Evolutionary conservation across 768 basidiomycete species (phyloP).

Genomic region (Cantharellus anzutake): DNA sequence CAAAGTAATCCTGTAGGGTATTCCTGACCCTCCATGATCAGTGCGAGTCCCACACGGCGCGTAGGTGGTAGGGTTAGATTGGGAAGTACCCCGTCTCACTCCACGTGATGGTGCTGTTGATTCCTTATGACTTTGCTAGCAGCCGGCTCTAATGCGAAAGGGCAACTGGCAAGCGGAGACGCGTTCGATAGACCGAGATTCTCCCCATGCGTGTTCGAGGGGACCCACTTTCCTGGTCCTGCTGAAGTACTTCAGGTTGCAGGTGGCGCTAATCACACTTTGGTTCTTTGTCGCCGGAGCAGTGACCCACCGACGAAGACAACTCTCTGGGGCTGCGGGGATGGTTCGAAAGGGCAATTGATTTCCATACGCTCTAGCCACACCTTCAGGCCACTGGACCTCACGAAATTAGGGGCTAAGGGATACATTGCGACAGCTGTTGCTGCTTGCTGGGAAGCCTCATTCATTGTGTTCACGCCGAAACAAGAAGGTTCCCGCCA

Average conservation of each 20-base stretch:
- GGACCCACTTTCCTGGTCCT: not conserved
- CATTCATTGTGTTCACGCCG: conserved; percentile 42
- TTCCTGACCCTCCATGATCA: no score
- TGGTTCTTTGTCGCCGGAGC: conserved; percentile 31
- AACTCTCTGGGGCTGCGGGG: conserved; percentile 29
- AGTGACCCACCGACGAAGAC: conserved; percentile 13
- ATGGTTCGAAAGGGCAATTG: conserved; percentile 50
- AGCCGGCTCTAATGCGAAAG: conserved; percentile 34
- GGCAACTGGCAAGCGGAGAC: conserved; percentile 29
- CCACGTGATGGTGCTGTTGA: no score
- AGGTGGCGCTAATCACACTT: conserved; percentile 63
- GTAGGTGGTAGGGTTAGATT: no score
- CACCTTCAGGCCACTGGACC: conserved; percentile 1
- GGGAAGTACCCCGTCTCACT: no score
- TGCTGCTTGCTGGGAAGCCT: conserved; percentile 70
- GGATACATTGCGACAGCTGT: conserved; percentile 38
- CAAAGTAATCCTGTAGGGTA: no score
- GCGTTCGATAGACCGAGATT: conserved; percentile 31
- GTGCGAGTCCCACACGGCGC: no score
- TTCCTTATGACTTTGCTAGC: conserved; percentile 1
- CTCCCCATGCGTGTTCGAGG: conserved; percentile 5
- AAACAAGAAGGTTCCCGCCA: conserved; percentile 12
- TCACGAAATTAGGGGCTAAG: conserved; percentile 14
- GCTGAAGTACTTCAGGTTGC: conserved; percentile 30
- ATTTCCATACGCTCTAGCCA: conserved; percentile 19